phyloP scores from a whole-genome alignment of 2,329 filamentous ascomycete species.

The Scedosporium aurantiacum region DNA sequence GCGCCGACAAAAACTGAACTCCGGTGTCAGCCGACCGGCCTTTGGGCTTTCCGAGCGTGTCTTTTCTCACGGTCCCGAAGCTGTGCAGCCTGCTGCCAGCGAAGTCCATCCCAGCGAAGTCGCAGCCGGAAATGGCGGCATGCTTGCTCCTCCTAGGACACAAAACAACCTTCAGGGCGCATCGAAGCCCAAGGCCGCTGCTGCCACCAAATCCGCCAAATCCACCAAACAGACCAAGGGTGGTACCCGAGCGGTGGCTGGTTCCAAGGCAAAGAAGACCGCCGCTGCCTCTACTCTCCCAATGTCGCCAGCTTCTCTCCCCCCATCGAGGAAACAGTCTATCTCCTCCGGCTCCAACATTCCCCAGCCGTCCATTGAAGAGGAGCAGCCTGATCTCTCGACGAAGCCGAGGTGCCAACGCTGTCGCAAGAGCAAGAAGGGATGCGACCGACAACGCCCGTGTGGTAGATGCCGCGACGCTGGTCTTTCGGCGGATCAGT shows the following conservation, averaged over 20 bases:
- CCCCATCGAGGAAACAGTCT: constrained; percentile 66
- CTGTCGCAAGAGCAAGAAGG: constrained; percentile 99
- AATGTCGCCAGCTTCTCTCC: constrained; percentile 56
- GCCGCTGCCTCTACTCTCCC: constrained; percentile 28
- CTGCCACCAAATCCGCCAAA: constrained; percentile 31
- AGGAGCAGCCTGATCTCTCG: constrained; percentile 85
- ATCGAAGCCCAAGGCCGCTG: constrained; percentile 29
- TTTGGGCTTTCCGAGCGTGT: constrained; percentile 42
- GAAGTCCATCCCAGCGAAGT: constrained; percentile 33
- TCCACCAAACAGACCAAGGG: constrained; percentile 23
- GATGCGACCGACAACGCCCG: constrained; percentile 90
- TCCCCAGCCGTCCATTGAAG: constrained; percentile 41
- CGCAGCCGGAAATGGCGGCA: constrained; percentile 22
- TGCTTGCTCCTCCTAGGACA: constrained; percentile 24
- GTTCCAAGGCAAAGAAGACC: constrained; percentile 41
- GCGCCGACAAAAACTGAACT: constrained; percentile 46
- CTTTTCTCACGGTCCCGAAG: constrained; percentile 26
- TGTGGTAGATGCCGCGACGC: constrained; percentile 94
- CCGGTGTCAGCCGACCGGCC: constrained; percentile 28
- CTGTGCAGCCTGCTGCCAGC: constrained; percentile 17
- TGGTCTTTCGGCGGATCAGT: constrained; percentile 83
- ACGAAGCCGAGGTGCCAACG: constrained; percentile 95
- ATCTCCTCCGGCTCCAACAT: constrained; percentile 45
- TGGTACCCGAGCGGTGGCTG: constrained; percentile 21
- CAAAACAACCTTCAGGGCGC: constrained; percentile 19